Evolutionary conservation across 805 yeast species (phyloP).

Genomic region (Wickerhamiella occidentalis): DNA sequence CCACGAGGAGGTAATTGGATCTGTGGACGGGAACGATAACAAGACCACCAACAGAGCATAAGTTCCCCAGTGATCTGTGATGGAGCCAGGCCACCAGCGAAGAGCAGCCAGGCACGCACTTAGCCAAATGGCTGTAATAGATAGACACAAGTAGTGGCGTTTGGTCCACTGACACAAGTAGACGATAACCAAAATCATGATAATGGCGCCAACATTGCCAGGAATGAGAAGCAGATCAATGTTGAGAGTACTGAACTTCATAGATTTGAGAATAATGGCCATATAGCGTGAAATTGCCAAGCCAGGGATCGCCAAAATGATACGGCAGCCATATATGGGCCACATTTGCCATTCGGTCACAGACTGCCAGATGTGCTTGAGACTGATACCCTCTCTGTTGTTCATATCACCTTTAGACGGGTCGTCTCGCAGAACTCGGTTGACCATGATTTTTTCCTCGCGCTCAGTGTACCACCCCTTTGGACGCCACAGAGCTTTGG

Average conservation of each 20-base stretch:
- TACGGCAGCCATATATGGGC: constrained; percentile 43
- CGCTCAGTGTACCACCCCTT: constrained; percentile 44
- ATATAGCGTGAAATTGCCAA: constrained; percentile 33
- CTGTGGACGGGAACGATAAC: constrained; percentile 22
- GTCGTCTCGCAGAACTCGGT: constrained; percentile 49
- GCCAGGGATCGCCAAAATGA: constrained; percentile 33
- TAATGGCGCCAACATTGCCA: constrained; percentile 23
- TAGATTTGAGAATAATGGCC: constrained; percentile 35
- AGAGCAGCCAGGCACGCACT: constrained; percentile 15
- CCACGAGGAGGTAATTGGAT: constrained; percentile 30
- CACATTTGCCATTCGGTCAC: constrained; percentile 41
- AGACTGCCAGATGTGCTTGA: constrained; percentile 33
- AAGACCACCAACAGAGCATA: constrained; percentile 24
- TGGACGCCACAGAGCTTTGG: constrained; percentile 39
- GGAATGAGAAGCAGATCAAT: constrained; percentile 46
- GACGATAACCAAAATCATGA: constrained; percentile 20
- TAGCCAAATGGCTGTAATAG: constrained; percentile 17
- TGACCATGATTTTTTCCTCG: constrained; percentile 47
- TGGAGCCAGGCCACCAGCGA: constrained; percentile 21
- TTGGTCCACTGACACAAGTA: background rate
- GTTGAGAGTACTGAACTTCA: constrained; percentile 41
- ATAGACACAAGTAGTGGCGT: constrained; percentile 3
- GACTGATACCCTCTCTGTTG: constrained; percentile 42
- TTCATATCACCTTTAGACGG: constrained; percentile 55
- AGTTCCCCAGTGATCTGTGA: constrained; percentile 23